Evolutionary conservation across 768 basidiomycete species (phyloP).

Genomic region (Suillus alpinus): DNA sequence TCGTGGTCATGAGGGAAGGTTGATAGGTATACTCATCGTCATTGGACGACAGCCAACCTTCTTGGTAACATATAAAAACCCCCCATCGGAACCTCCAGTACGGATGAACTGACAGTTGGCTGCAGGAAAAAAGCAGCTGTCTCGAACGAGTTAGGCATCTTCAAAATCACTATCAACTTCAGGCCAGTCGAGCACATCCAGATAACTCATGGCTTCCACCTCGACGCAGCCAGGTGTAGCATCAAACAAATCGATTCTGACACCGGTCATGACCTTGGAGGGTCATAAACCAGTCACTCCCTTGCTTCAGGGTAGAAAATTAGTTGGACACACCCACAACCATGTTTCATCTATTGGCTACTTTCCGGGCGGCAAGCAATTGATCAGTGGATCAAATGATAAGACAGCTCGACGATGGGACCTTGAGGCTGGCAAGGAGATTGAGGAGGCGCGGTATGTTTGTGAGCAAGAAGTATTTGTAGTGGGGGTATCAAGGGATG

Average conservation of each 20-base stretch:
- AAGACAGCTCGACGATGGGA: background rate
- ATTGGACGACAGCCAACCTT: background rate
- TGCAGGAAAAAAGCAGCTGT: background rate
- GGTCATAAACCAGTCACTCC: background rate
- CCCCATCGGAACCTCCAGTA: background rate
- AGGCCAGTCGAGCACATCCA: background rate
- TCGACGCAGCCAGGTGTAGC: background rate
- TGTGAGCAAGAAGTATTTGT: background rate
- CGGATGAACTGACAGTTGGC: background rate
- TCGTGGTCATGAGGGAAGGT: too few relatives aligned
- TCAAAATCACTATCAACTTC: background rate
- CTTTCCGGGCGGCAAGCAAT: background rate
- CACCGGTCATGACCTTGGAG: background rate
- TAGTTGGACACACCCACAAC: background rate
- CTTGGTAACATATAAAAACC: background rate
- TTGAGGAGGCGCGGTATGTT: background rate
- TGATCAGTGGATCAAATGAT: background rate
- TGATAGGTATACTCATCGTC: too few relatives aligned
- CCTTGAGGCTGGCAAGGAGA: background rate
- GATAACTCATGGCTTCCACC: background rate
- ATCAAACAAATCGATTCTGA: background rate
- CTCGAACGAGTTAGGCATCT: background rate
- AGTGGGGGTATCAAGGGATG: background rate
- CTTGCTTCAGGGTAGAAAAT: background rate
- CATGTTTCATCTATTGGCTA: background rate